A percentile compares a stretch with the other conserved stretches of the same genome.
Evolutionary conservation across 2,329 filamentous ascomycete genomes (phyloP).

Genomic region (Grosmannia huntii): DNA sequence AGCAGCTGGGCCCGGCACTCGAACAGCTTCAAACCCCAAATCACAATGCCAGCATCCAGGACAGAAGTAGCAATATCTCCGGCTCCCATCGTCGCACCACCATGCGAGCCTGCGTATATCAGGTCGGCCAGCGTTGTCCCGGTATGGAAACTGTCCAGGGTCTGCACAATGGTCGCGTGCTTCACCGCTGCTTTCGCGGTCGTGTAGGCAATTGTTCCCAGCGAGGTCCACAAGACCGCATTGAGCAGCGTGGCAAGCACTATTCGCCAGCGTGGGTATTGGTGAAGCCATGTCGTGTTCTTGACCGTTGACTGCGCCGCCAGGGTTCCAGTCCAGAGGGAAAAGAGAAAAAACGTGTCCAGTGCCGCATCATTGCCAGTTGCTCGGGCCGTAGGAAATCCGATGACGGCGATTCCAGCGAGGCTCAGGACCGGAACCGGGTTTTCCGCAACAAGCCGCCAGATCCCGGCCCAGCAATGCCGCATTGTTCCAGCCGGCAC

Average conservation of each 20-base stretch:
- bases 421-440: constrained; percentile 20
- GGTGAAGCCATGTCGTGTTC: neutral
- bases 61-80: constrained; percentile 35
- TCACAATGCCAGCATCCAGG: constrained; percentile 36
- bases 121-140: constrained; percentile 18
- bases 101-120: constrained; percentile 14
- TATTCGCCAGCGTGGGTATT: constrained; percentile 12
- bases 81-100: constrained; percentile 22
- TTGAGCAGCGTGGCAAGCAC: constrained; percentile 29
- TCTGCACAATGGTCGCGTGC: constrained; percentile 8
- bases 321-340: constrained; percentile 33
- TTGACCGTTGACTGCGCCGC: constrained; percentile 26
- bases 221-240: constrained; percentile 33
- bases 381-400: constrained; percentile 26
- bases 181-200: constrained; percentile 23
- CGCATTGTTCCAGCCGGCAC: neutral
- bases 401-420: constrained; percentile 22
- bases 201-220: constrained; percentile 30
- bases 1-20: constrained; percentile 34
- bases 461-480: neutral
- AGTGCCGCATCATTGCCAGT: constrained; percentile 24
- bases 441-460: constrained; percentile 9
- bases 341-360: constrained; percentile 33
- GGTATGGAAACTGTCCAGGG: constrained; percentile 17
- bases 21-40: constrained; percentile 41